These are phyloP conservation scores for Xerocomellus chrysenteron DNA, from an alignment of 768 basidiomycete genomes.

Conservation along the genomic window DNA sequence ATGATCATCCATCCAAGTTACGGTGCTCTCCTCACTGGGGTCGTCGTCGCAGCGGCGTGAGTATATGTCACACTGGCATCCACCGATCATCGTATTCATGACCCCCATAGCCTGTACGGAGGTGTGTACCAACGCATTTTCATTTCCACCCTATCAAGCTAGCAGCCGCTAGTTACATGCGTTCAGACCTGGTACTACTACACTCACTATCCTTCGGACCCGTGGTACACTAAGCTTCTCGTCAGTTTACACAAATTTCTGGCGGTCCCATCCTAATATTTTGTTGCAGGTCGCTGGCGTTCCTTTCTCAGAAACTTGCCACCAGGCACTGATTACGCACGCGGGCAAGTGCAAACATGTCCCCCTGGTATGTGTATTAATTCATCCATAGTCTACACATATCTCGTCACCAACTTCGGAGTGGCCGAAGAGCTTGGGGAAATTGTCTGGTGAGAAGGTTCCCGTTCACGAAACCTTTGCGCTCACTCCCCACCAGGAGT, in stretches of 20 bases:
- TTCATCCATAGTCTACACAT: conserved; percentile 43
- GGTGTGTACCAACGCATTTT: conserved; percentile 31
- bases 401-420: conserved; percentile 33
- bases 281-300: conserved; percentile 46
- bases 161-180: conserved; percentile 43
- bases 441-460: conserved; percentile 42
- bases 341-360: conserved; percentile 33
- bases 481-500: conserved; percentile 20
- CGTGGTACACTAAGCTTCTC: conserved; percentile 46
- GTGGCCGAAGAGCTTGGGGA: conserved; percentile 25
- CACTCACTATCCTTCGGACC: conserved; percentile 46
- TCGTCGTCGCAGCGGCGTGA: conserved; percentile 50
- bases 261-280: neutral
- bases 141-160: neutral
- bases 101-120: conserved; percentile 44
- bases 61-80: conserved; percentile 16
- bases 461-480: neutral
- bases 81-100: conserved; percentile 4
- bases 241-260: conserved; percentile 31
- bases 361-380: neutral
- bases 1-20: conserved; percentile 33
- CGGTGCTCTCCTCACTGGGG: conserved; percentile 52
- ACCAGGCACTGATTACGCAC: conserved; percentile 55
- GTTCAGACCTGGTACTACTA: conserved; percentile 59
- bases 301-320: conserved; percentile 50